Conservation (phyloP, 1,139 yeast genomes). For the Debaryomyces robertsiae region DNA sequence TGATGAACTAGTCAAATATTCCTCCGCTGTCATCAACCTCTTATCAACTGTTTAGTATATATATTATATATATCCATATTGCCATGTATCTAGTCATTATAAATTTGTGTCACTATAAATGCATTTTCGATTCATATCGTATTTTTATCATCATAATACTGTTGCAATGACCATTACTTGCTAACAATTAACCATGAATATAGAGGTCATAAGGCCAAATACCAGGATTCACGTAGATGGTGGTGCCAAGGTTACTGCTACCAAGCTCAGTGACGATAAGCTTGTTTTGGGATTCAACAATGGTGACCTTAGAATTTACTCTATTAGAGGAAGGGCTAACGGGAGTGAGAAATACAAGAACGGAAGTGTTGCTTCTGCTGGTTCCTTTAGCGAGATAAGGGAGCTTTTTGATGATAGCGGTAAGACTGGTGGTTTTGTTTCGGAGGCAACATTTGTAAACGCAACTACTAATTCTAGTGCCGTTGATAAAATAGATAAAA, state of each 20-base stretch:
- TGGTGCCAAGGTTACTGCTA: slow-evolving; percentile 27
- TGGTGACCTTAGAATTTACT: slow-evolving; percentile 37
- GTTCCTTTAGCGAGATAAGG: slow-evolving; percentile 32
- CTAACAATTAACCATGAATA: slow-evolving; percentile 22
- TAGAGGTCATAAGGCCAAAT: slow-evolving; percentile 37
- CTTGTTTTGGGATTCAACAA: slow-evolving; percentile 39
- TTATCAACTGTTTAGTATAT: slow-evolving; percentile 40
- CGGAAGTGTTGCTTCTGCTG: slow-evolving; percentile 14
- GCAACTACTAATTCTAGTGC: slow-evolving; percentile 25
- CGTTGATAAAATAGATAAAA: slow-evolving; percentile 18
- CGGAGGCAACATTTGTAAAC: slow-evolving; percentile 28
- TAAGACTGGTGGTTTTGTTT: slow-evolving; percentile 18
- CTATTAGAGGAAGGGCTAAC: slow-evolving; percentile 1
- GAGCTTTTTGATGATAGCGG: slow-evolving; percentile 26
- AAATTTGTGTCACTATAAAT: slow-evolving; percentile 9
- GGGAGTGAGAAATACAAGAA: slow-evolving; percentile 1
- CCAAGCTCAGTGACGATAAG: slow-evolving; percentile 22
- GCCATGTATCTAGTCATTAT: slow-evolving; percentile 11
- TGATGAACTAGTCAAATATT: slow-evolving; percentile 75
- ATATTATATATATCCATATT: slow-evolving; percentile 5
- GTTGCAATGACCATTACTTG: neutral
- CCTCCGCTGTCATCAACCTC: slow-evolving; percentile 78
- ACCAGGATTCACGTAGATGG: slow-evolving; percentile 30
- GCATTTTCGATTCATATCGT: too few species aligned
- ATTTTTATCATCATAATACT: neutral